phyloP scores from a whole-genome alignment of 495 filamentous ascomycete genomes.

The Tuber indicum region DNA sequence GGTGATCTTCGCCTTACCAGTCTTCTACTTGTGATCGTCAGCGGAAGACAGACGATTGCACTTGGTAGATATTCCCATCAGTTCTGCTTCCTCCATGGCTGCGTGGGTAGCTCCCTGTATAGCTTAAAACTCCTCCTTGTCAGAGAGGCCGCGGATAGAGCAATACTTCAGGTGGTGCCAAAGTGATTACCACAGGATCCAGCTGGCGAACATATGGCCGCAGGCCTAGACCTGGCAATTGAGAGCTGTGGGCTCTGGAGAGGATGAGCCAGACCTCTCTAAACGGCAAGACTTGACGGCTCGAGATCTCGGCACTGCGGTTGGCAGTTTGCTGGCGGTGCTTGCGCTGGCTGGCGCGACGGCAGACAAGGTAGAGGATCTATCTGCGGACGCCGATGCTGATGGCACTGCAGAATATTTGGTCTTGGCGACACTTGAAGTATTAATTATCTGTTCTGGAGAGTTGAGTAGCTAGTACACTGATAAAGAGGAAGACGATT shows the following conservation, averaged over 20 bases:
- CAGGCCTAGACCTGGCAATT: conserved; percentile 40
- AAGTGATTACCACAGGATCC: conserved; percentile 39
- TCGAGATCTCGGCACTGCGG: conserved; percentile 18
- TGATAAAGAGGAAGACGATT: conserved; percentile 35
- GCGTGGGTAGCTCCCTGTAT: conserved; percentile 37
- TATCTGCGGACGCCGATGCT: background rate
- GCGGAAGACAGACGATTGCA: conserved; percentile 40
- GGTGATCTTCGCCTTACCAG: conserved; percentile 40
- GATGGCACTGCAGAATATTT: background rate
- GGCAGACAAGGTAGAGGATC: conserved; percentile 14
- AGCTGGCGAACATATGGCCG: conserved; percentile 39
- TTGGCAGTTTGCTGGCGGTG: background rate
- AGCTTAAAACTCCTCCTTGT: conserved; percentile 39
- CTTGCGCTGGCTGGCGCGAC: background rate
- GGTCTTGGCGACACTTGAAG: background rate
- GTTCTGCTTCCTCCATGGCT: conserved; percentile 40
- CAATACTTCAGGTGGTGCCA: conserved; percentile 42
- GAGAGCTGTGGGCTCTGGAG: conserved; percentile 28
- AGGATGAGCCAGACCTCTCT: conserved; percentile 28
- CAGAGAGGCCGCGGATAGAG: conserved; percentile 38
- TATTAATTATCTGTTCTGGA: background rate
- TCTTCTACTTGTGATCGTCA: conserved; percentile 41
- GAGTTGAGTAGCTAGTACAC: conserved; percentile 27
- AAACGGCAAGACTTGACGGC: conserved; percentile 34
- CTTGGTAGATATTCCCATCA: conserved; percentile 39